phyloP scores from a whole-genome alignment of 306 rosid genomes.

The Quercus robur region DNA sequence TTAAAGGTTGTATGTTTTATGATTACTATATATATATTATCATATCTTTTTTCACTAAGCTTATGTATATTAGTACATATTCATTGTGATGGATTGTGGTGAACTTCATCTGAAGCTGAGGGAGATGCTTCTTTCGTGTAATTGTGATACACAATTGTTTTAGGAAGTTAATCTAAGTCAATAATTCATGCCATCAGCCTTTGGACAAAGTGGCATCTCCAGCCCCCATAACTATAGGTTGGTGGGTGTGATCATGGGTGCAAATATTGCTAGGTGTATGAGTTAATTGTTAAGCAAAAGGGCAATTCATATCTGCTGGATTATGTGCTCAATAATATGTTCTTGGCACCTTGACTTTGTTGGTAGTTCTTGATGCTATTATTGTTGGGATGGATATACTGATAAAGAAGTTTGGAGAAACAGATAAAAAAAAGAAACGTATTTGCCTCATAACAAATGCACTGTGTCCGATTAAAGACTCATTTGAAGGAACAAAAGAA shows the following conservation, averaged over 20 bases:
- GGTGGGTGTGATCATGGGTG: not conserved
- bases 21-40: not conserved
- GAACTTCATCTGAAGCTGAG: not conserved
- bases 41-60: not conserved
- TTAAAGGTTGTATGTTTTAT: not conserved
- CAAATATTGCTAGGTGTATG: not conserved
- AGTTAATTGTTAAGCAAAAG: not conserved
- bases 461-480: slow-evolving; percentile 55
- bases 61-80: not conserved
- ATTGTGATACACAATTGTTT: too few relatives aligned
- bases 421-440: slow-evolving; percentile 76
- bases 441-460: slow-evolving; percentile 84
- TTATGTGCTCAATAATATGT: slow-evolving; percentile 5
- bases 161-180: too few relatives aligned
- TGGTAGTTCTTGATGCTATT: slow-evolving; percentile 85
- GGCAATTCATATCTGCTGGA: not conserved
- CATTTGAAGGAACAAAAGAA: slow-evolving; percentile 80
- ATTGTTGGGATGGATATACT: slow-evolving; percentile 93
- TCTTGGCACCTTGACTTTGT: slow-evolving; percentile 58
- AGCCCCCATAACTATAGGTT: not conserved
- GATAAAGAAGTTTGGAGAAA: slow-evolving; percentile 72
- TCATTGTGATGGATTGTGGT: not conserved
- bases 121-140: too few relatives aligned
- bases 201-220: too few relatives aligned
- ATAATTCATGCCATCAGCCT: too few relatives aligned